A percentile compares a stretch with the other conserved stretches of the same genome.
These are phyloP conservation scores for Capsicum chinense DNA, from an alignment of 257 asterid species.

Conservation along the genomic window DNA sequence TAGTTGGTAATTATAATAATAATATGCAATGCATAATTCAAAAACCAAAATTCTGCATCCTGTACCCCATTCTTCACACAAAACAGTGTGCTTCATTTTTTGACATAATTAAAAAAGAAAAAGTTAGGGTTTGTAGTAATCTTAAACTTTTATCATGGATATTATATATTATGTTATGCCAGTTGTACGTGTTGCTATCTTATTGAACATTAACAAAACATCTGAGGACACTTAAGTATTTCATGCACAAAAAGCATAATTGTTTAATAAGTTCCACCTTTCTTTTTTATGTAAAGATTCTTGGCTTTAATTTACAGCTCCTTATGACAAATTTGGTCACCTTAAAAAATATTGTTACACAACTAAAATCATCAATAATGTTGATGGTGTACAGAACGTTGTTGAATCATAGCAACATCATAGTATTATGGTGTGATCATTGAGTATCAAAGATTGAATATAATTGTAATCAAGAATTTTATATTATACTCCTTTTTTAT, in stretches of 20 bases:
- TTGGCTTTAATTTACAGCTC: constrained; percentile 12
- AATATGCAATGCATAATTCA: not conserved
- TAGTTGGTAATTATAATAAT: not conserved
- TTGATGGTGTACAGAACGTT: constrained; percentile 9
- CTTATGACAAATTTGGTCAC: constrained; percentile 6
- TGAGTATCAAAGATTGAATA: constrained; percentile 10
- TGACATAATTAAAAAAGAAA: constrained; percentile 1
- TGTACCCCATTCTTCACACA: constrained; percentile 30
- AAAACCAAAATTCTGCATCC: not conserved
- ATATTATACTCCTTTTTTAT: too few species aligned
- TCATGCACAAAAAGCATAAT: not conserved
- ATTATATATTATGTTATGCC: constrained; percentile 11
- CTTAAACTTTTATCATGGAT: not conserved
- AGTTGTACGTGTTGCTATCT: constrained; percentile 18
- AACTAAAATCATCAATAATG: constrained; percentile 19
- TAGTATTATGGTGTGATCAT: constrained; percentile 20
- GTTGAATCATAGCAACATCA: constrained; percentile 27
- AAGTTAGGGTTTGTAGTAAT: constrained; percentile 23
- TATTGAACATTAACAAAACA: not conserved
- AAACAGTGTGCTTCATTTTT: constrained; percentile 12
- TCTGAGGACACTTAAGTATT: not conserved
- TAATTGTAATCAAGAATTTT: not conserved
- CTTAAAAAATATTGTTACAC: not conserved
- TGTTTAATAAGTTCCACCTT: not conserved
- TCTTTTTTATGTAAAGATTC: not conserved